Evolutionary conservation across 2,329 filamentous ascomycete species (phyloP).

Genomic region (Botrytis aclada): DNA sequence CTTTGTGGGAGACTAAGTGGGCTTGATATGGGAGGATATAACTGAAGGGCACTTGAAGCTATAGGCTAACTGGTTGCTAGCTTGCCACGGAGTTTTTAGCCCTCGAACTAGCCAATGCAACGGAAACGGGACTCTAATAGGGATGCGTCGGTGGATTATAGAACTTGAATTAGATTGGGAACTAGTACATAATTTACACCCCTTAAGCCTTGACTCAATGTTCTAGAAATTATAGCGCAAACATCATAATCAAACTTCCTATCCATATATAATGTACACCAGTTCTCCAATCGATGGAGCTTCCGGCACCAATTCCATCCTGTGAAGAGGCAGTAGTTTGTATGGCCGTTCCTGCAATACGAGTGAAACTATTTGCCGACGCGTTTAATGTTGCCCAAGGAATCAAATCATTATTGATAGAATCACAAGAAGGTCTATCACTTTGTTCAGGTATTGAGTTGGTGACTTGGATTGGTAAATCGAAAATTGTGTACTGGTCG

Average conservation of each 20-base stretch:
- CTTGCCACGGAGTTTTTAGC: neutral
- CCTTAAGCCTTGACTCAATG: neutral
- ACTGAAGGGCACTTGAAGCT: neutral
- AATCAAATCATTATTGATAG: constrained; percentile 51
- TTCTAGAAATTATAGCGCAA: constrained; percentile 32
- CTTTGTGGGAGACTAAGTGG: neutral
- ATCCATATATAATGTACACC: constrained; percentile 39
- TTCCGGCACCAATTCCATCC: constrained; percentile 38
- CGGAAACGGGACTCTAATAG: neutral
- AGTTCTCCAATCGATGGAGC: constrained; percentile 38
- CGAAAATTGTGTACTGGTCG: constrained; percentile 67
- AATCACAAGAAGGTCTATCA: constrained; percentile 48
- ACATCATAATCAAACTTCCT: constrained; percentile 35
- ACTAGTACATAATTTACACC: neutral
- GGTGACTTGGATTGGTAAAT: constrained; percentile 65
- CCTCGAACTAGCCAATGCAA: neutral
- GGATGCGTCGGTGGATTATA: neutral
- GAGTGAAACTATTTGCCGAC: constrained; percentile 34
- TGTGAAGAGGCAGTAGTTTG: constrained; percentile 36
- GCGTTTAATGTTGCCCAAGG: constrained; percentile 46
- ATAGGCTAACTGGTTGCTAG: neutral
- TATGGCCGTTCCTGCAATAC: constrained; percentile 32
- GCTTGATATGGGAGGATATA: neutral
- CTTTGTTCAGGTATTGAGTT: constrained; percentile 54
- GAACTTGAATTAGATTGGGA: neutral